These are phyloP conservation scores for Septoria linicola DNA, from an alignment of 2,329 filamentous ascomycete genomes.

Conservation along the genomic window DNA sequence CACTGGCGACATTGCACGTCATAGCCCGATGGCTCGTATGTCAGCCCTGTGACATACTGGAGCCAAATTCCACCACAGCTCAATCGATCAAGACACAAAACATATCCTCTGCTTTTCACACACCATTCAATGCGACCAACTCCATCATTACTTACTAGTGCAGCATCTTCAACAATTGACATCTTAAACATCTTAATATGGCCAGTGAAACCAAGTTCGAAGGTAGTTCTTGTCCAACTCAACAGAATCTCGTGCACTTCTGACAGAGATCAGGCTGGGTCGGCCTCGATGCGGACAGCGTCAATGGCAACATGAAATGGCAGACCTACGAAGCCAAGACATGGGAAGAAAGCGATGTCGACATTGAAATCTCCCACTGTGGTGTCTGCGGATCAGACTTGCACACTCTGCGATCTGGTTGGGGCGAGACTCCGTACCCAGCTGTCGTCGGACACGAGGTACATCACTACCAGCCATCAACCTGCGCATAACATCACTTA, in stretches of 20 bases:
- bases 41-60: too few relatives aligned
- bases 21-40: not conserved
- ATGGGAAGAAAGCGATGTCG: slow-evolving; percentile 40
- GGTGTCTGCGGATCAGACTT: slow-evolving; percentile 38
- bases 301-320: slow-evolving; percentile 56
- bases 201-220: slow-evolving; percentile 51
- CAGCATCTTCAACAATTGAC: not conserved
- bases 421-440: slow-evolving; percentile 42
- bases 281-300: slow-evolving; percentile 49
- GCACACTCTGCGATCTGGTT: slow-evolving; percentile 39
- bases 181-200: slow-evolving; percentile 2
- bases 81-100: too few relatives aligned
- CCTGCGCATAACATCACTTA: not conserved
- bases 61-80: not conserved
- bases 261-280: too few relatives aligned
- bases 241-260: too few relatives aligned
- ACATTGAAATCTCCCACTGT: slow-evolving; percentile 43
- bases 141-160: not conserved
- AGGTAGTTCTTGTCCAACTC: too few relatives aligned
- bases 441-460: slow-evolving; percentile 1
- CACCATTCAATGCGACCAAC: not conserved
- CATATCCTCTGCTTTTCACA: not conserved
- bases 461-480: not conserved
- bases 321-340: slow-evolving; percentile 41
- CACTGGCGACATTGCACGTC: not conserved